These are phyloP conservation scores for Oryza longistaminata DNA, from an alignment of 176 grass and related monocot genomes.

Conservation along the genomic window DNA sequence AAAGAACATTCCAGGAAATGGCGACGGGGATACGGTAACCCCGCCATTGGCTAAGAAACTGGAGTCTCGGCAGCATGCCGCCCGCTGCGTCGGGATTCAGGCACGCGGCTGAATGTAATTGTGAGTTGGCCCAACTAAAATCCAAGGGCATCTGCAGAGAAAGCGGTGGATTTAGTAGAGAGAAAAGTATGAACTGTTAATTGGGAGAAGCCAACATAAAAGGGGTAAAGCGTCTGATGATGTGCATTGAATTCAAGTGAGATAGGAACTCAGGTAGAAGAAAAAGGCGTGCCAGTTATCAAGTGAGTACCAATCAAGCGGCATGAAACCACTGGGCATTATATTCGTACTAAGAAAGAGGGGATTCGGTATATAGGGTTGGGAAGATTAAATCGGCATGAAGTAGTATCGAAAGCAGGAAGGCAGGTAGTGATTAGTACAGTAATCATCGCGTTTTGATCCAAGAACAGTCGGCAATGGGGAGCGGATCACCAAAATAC, in stretches of 20 bases:
- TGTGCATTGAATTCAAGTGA: not conserved
- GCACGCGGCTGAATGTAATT: slow-evolving; percentile 53
- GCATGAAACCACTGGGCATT: not conserved
- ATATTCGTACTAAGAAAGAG: not conserved
- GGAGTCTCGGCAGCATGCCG: slow-evolving; percentile 75
- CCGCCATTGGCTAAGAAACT: too few species aligned
- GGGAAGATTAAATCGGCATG: slow-evolving; percentile 16
- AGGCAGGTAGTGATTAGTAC: not conserved
- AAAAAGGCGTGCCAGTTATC: not conserved
- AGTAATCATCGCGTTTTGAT: not conserved
- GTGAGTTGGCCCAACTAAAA: slow-evolving; percentile 95
- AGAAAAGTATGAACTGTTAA: not conserved
- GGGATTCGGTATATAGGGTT: not conserved
- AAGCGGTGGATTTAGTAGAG: slow-evolving; percentile 23
- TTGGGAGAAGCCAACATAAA: not conserved
- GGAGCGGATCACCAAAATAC: not conserved
- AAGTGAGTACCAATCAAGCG: not conserved
- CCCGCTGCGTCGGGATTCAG: slow-evolving; percentile 62
- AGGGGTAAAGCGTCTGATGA: slow-evolving; percentile 7
- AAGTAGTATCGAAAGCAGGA: not conserved
- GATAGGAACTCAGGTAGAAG: not conserved
- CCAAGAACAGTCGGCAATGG: not conserved
- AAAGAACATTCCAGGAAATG: too few species aligned
- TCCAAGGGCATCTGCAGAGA: slow-evolving; percentile 77
- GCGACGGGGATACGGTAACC: too few species aligned